Evolutionary conservation across 2,329 filamentous ascomycete genomes (phyloP), one percentile per base, ranked within the genome.

Genomic region (Dactylonectria macrodidyma): DNA sequence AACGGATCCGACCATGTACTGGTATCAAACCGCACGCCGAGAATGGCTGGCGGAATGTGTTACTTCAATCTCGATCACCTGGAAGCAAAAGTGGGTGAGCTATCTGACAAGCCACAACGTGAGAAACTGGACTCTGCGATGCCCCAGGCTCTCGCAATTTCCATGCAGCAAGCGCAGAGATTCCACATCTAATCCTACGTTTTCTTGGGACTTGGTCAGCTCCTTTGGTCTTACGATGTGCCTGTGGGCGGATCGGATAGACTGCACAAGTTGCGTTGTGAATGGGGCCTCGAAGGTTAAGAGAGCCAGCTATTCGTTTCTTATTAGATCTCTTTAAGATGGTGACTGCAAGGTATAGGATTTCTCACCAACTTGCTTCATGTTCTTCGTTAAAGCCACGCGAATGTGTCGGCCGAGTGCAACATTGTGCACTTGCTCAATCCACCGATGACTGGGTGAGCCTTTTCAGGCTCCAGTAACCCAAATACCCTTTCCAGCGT

Each of bases 281-380:
- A 62, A 26, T 38, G 41, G 46, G 51, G 50, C 47, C 51, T 44
- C 55, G 30, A 38, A 22, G 44, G n/a, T 38, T 30, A 33, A 50
- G 51, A 56, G 51, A 38, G 56, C 47, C 59, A 33, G 54, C 59
- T 62, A 62, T 62, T 62, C 41, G 30, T 48, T 55, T 56, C 46
- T 41, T 38, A 62, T 62, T 62, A 62, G 59, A 62, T 34, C 41
- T 62, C 48, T 50, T 56, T 26, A 55, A 38, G 24, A 14, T 24
- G 44, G 54, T 36, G 36, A 14, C 51, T 19, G 51, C 38, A 41
- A 62, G 59, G 51, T 44, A 62, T 51, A 62, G 54, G 59, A 57
- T 19, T 62, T 51, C 59, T 56, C 59, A 62, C 59, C 59, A 62
- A 56, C 59, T 62, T 62, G 51, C 30, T 56, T 56, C 51, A 56